Percentiles rank a stretch among this genome's conserved stretches.
phyloP scores from a whole-genome alignment of 768 basidiomycete species.

The Tricholoma sp. region DNA sequence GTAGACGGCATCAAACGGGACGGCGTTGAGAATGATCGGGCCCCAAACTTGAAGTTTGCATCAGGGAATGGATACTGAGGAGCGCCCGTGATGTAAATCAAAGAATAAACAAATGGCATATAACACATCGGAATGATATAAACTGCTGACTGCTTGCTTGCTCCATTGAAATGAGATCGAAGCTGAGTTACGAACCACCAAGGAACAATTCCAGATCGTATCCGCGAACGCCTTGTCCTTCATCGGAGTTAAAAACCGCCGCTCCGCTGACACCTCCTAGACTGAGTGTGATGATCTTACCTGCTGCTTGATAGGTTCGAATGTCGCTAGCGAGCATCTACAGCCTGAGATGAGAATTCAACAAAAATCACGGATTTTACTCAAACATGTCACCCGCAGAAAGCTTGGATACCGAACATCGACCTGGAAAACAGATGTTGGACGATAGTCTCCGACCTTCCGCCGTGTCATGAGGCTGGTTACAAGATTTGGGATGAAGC shows the following conservation, averaged over 20 bases:
- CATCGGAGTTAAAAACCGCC: conserved; percentile 44
- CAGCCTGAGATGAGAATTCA: conserved; percentile 34
- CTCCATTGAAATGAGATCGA: conserved; percentile 36
- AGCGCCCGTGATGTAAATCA: conserved; percentile 40
- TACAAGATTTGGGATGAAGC: no score
- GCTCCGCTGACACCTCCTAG: conserved; percentile 51
- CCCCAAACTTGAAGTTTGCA: conserved; percentile 48
- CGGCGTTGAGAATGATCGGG: conserved; percentile 47
- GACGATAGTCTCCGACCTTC: no score
- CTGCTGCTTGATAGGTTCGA: conserved; percentile 50
- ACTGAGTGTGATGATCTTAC: conserved; percentile 45
- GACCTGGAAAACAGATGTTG: no score
- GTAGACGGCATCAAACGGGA: conserved; percentile 60
- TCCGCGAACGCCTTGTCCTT: conserved; percentile 50
- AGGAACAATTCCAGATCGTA: conserved; percentile 65
- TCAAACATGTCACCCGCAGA: no score
- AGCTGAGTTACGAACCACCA: conserved; percentile 48
- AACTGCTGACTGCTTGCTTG: conserved; percentile 47
- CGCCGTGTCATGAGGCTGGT: no score
- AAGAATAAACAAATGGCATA: background rate
- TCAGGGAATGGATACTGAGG: conserved; percentile 62
- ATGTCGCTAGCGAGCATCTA: conserved; percentile 50
- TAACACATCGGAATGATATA: background rate
- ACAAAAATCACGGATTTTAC: no score
- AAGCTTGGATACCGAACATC: no score